These are phyloP conservation scores for Blastobotrys malaysiensis DNA, from an alignment of 1,139 yeast genomes.

Conservation along the genomic window DNA sequence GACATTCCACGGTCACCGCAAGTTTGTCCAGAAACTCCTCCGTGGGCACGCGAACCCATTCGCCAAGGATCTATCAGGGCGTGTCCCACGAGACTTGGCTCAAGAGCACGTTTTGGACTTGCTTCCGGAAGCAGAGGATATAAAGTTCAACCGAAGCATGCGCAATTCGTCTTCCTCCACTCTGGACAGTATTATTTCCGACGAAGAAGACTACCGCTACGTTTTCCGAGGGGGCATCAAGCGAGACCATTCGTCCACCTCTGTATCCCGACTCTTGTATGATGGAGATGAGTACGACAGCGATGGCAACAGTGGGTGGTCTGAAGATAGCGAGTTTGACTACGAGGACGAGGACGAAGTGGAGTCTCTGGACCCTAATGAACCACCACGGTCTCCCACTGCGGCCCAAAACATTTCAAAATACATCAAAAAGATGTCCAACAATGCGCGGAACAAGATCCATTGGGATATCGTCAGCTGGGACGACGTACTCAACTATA, in stretches of 20 bases:
- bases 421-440: conserved; percentile 21
- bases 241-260: conserved; percentile 1
- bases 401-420: conserved; percentile 24
- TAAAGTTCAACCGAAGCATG: conserved; percentile 23
- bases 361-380: neutral
- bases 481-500: conserved; percentile 25
- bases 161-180: conserved; percentile 21
- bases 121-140: conserved; percentile 25
- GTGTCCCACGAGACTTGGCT: conserved; percentile 43
- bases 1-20: conserved; percentile 64
- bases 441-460: conserved; percentile 23
- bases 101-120: conserved; percentile 48
- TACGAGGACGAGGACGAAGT: conserved; percentile 3
- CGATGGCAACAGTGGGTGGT: conserved; percentile 5
- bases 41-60: conserved; percentile 53
- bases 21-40: conserved; percentile 51
- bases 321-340: neutral
- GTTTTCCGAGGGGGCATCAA: neutral
- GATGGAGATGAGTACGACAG: conserved; percentile 8
- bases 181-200: conserved; percentile 16
- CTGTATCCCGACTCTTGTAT: neutral
- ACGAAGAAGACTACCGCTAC: neutral
- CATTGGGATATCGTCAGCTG: conserved; percentile 25
- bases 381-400: conserved; percentile 9
- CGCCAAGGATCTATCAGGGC: conserved; percentile 51